These are phyloP conservation scores for Tagetes patula DNA, from an alignment of 129 eudicot genomes.

Conservation along the genomic window DNA sequence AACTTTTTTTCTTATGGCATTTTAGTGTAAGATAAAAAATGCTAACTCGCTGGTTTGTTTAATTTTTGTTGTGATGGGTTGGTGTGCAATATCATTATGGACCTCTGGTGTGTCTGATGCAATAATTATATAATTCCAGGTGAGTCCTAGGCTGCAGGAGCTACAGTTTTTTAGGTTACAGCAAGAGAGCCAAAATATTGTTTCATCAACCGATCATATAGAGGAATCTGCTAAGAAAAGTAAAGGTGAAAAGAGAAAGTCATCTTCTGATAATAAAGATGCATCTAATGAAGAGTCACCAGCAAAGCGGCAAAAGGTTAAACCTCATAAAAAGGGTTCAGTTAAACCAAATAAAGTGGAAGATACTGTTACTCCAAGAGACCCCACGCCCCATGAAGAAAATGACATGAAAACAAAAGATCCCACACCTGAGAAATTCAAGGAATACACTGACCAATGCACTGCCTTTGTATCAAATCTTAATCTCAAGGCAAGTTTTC, in stretches of 20 bases:
- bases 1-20: neutral
- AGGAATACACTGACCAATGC: constrained; percentile 68
- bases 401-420: constrained; percentile 37
- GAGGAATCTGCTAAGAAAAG: constrained; percentile 49
- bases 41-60: neutral
- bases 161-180: constrained; percentile 72
- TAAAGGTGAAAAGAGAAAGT: constrained; percentile 70
- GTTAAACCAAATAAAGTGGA: constrained; percentile 37
- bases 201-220: constrained; percentile 42
- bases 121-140: constrained; percentile 41
- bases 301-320: constrained; percentile 72
- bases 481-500: constrained; percentile 47
- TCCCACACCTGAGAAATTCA: constrained; percentile 37
- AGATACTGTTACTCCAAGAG: constrained; percentile 21
- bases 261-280: constrained; percentile 30
- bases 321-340: constrained; percentile 32
- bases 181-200: constrained; percentile 60
- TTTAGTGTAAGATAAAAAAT: neutral
- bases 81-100: neutral
- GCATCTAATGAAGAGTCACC: constrained; percentile 57
- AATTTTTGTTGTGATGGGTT: neutral
- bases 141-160: constrained; percentile 86
- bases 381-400: constrained; percentile 27
- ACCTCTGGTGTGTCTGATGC: constrained; percentile 9
- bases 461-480: constrained; percentile 89